phyloP scores from a whole-genome alignment of 345 rosid species.

The Rhizophora apiculata region DNA sequence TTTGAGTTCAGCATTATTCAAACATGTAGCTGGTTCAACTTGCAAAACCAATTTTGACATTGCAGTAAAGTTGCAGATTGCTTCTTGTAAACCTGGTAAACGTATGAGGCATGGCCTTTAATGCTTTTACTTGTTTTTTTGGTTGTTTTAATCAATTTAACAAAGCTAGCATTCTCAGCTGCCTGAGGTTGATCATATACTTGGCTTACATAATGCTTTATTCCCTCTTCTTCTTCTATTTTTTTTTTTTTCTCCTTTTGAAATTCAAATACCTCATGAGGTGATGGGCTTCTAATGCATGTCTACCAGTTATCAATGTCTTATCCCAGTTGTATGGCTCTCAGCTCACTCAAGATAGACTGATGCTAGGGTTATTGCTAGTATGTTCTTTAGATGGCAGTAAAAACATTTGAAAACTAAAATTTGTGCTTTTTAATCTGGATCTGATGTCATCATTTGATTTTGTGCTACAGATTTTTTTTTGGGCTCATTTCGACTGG shows the following conservation, averaged over 20 bases:
- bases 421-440: not conserved
- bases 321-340: no score
- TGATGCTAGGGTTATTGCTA: no score
- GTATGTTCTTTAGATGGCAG: no score
- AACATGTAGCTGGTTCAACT: conserved; percentile 26
- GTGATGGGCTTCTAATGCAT: no score
- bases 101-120: conserved; percentile 5
- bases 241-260: not conserved
- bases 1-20: conserved; percentile 29
- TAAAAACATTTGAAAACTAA: no score
- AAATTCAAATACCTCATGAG: not conserved
- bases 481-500: conserved; percentile 17
- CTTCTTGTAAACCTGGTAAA: conserved; percentile 41
- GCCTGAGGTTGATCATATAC: not conserved
- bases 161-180: not conserved
- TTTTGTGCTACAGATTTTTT: conserved; percentile 33
- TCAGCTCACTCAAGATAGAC: no score
- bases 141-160: not conserved
- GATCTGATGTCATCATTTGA: conserved; percentile 1
- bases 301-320: no score
- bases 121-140: not conserved
- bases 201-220: not conserved
- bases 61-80: conserved; percentile 24
- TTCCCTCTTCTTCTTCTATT: no score
- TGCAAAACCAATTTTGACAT: conserved; percentile 18